phyloP scores from a whole-genome alignment of 495 filamentous ascomycete species.

The Penicillium macrosclerotiorum region DNA sequence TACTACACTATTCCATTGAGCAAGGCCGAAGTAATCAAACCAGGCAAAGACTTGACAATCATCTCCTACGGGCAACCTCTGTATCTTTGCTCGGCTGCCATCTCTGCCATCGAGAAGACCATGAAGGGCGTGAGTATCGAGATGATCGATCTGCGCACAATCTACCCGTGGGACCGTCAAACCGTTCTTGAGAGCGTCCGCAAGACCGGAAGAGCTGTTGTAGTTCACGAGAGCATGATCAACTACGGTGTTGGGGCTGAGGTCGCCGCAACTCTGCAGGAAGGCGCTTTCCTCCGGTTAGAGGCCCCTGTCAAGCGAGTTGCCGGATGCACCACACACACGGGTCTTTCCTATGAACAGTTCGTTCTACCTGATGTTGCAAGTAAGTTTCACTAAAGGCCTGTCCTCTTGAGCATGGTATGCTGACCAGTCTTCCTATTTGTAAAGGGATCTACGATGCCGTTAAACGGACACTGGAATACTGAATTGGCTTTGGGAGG shows the following conservation, averaged over 20 bases:
- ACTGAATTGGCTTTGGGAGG: neutral
- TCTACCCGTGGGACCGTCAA: constrained; percentile 94
- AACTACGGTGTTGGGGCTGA: constrained; percentile 94
- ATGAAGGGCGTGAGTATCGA: constrained; percentile 73
- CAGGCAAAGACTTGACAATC: constrained; percentile 80
- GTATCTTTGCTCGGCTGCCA: constrained; percentile 80
- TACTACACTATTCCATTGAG: constrained; percentile 82
- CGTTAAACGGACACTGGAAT: constrained; percentile 8
- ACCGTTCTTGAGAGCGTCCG: constrained; percentile 78
- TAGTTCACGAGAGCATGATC: constrained; percentile 95
- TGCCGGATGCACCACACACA: constrained; percentile 89
- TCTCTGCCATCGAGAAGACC: constrained; percentile 76
- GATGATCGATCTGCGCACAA: constrained; percentile 85
- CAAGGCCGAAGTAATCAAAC: constrained; percentile 84
- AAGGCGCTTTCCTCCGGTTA: constrained; percentile 78
- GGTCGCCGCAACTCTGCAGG: constrained; percentile 88
- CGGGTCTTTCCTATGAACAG: constrained; percentile 76
- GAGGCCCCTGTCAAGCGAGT: constrained; percentile 92
- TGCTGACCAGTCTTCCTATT: neutral
- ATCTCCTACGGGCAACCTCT: constrained; percentile 91
- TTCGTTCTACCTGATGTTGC: constrained; percentile 90
- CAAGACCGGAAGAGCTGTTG: constrained; percentile 86
- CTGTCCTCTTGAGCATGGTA: neutral
- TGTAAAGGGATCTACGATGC: constrained; percentile 5
- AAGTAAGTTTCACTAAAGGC: constrained; percentile 57